Conservation (phyloP, 768 basidiomycete species). For the Tephrocybe sp. region DNA sequence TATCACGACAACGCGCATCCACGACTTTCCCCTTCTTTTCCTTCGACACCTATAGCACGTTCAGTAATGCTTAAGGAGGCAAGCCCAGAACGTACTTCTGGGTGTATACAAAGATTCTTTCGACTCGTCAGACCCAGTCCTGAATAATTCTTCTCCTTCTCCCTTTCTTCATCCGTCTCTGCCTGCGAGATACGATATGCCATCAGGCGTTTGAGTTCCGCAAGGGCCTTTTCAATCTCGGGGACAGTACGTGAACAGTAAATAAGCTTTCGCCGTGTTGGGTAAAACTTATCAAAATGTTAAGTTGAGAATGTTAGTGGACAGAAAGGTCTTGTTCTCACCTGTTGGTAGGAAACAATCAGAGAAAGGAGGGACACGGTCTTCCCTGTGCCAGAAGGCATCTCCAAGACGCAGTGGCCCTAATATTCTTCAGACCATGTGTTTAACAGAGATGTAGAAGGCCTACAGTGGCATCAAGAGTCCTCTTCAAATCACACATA, state of each 20-base stretch:
- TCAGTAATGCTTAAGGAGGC: not conserved
- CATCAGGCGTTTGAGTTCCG: constrained; percentile 93
- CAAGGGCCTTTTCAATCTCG: constrained; percentile 97
- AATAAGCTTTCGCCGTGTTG: constrained; percentile 89
- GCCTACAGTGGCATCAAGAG: constrained; percentile 87
- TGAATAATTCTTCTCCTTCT: constrained; percentile 79
- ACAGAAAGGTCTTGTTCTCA: constrained; percentile 23
- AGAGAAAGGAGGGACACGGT: constrained; percentile 94
- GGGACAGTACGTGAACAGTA: constrained; percentile 99
- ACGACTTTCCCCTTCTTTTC: constrained; percentile 99
- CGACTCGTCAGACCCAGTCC: constrained; percentile 94
- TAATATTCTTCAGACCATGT: constrained; percentile 26
- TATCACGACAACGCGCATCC: constrained; percentile 94
- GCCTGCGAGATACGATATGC: constrained; percentile 76
- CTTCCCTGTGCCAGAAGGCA: constrained; percentile 99
- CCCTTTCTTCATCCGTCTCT: constrained; percentile 71
- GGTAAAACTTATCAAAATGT: constrained; percentile 70
- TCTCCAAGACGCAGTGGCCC: constrained; percentile 99
- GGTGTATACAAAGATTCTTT: constrained; percentile 95
- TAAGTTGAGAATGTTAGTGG: not conserved
- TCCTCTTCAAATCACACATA: constrained; percentile 98
- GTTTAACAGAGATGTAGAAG: not conserved
- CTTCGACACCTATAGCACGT: constrained; percentile 73
- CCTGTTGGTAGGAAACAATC: constrained; percentile 98
- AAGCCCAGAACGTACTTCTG: constrained; percentile 60